phyloP scores from a whole-genome alignment of 805 yeast genomes.

The Tetrapisispora pingtungensis region DNA sequence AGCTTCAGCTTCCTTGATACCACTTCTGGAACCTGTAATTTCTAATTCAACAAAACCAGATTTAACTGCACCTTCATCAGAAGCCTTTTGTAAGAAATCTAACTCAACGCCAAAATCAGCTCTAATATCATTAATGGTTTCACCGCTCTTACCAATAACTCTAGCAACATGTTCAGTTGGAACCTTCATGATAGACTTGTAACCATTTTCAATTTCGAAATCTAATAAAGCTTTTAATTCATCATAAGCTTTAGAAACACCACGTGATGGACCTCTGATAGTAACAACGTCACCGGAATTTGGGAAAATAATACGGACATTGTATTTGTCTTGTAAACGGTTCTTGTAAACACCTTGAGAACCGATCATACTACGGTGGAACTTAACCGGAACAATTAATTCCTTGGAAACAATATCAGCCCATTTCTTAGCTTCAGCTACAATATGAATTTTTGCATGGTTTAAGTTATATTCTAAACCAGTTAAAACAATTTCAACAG shows the following conservation, averaged over 20 bases:
- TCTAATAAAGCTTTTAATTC: conserved; percentile 75
- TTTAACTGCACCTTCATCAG: conserved; percentile 35
- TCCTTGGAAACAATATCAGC: conserved; percentile 68
- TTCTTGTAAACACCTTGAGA: conserved; percentile 69
- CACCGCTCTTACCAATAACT: conserved; percentile 86
- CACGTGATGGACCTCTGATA: conserved; percentile 83
- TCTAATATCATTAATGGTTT: conserved; percentile 67
- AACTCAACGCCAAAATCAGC: conserved; percentile 49
- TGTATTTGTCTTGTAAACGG: conserved; percentile 80
- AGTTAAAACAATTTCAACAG: conserved; percentile 46
- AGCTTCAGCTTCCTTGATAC: conserved; percentile 60
- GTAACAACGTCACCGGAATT: conserved; percentile 49
- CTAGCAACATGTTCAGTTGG: conserved; percentile 70
- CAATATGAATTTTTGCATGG: conserved; percentile 54
- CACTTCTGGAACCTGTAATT: conserved; percentile 68
- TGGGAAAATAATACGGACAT: conserved; percentile 73
- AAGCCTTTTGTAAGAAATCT: conserved; percentile 32
- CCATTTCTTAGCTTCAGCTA: conserved; percentile 56
- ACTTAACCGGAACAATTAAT: conserved; percentile 62
- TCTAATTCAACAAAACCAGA: conserved; percentile 50
- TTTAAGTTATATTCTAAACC: conserved; percentile 76
- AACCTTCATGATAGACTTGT: conserved; percentile 49
- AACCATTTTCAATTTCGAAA: conserved; percentile 81
- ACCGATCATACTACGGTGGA: conserved; percentile 78
- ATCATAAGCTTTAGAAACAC: conserved; percentile 72